Evolutionary conservation across 495 filamentous ascomycete genomes (phyloP), one percentile per base, ranked within the genome.

Genomic region (Neurospora sp.): DNA sequence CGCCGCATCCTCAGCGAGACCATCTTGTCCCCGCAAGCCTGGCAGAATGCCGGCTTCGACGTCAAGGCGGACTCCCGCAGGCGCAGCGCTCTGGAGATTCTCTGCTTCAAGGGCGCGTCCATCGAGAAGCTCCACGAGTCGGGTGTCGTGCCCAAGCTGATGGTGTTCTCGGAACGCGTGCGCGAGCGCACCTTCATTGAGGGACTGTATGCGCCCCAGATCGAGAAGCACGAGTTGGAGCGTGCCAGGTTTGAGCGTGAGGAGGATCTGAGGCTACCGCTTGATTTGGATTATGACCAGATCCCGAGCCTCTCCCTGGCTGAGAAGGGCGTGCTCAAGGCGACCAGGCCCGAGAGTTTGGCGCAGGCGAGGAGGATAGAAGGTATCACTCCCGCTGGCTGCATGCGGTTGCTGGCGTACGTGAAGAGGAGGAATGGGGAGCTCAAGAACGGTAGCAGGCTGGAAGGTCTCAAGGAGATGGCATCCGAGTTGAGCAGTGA

Each of bases 321-420:
- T 74, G 96, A 98, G 85, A 88, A 86, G 76, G 82, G 85, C 13
- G 86, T 90, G 8, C 86, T 99, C n/a, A 83, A 87, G 39, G 83
- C 83, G 31, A 89, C 93, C 11, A 81, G 89, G 48, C 96, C 96
- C 6, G 92, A 94, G 78, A 95, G 87, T 70, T 82, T 99, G 34
- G 96, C 93, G 4, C 94, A 97, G 89, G 94, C 95, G 21, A 83
- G 93, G 70, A 83, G 96, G 11, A 89, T 97, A 70, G 96, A 99
- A 81, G 95, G 96, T 2, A 81, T 90, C 9, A 92, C 91, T 39
- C 89, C 91, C 0, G 83, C 84, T 4, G 91, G 89, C 0, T 85
- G 86, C 38, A 74, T 92, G 71, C 80, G 83, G 70, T 73, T 93
- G 73, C 78, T 92, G n/a, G 80, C 78, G 43, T 85, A 85, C 77